phyloP scores from a whole-genome alignment of 768 basidiomycete species.

The Russula sp. region DNA sequence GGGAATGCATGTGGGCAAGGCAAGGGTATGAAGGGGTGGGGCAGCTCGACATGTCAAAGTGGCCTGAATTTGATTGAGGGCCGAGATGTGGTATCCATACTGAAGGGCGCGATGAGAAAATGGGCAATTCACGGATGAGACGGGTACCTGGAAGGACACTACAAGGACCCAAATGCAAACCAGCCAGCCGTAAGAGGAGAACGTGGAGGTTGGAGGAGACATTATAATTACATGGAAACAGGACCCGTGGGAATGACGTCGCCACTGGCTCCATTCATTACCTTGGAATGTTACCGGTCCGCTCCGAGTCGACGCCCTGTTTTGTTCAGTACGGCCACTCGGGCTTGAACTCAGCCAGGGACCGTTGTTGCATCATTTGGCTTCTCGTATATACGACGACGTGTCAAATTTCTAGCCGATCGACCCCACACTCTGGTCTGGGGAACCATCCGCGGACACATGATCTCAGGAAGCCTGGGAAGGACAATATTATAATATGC shows the following conservation, averaged over 20 bases:
- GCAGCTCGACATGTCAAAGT: constrained; percentile 65
- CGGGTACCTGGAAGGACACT: constrained; percentile 51
- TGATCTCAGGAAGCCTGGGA: neutral
- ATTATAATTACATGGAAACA: neutral
- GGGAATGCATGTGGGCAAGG: constrained; percentile 70
- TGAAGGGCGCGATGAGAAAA: constrained; percentile 33
- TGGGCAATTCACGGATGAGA: neutral
- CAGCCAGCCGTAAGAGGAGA: constrained; percentile 61
- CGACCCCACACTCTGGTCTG: neutral
- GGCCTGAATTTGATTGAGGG: constrained; percentile 83
- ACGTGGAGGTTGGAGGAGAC: constrained; percentile 44
- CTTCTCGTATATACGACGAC: neutral
- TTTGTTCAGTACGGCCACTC: neutral
- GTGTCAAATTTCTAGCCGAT: neutral
- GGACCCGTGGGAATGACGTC: neutral
- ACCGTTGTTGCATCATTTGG: too few relatives aligned
- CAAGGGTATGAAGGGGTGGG: constrained; percentile 34
- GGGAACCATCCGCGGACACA: neutral
- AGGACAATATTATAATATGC: neutral
- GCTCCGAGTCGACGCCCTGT: too few relatives aligned
- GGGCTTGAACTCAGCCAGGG: neutral
- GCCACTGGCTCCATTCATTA: neutral
- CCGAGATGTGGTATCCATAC: constrained; percentile 93
- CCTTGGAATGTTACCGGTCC: too few relatives aligned
- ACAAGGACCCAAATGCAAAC: constrained; percentile 68